Evolutionary conservation across 495 filamentous ascomycete genomes (phyloP), one percentile per base, ranked within the genome.

Genomic region (Hypoxylon crocopeplum): DNA sequence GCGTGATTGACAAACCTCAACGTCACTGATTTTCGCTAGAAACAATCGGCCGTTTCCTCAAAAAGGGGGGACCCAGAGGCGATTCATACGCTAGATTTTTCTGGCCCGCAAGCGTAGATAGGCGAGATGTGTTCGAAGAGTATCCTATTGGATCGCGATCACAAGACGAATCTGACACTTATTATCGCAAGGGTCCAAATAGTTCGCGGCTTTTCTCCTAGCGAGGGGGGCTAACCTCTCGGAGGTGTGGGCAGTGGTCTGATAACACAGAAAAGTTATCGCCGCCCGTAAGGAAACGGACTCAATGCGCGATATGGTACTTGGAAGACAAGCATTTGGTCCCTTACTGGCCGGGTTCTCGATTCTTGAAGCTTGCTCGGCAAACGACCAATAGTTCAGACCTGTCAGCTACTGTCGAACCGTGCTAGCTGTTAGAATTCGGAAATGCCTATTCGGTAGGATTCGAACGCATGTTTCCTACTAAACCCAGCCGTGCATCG

Each of bases 211-310:
- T 56, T 25, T 30, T 25, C 39, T 30, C 4, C 38, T 46, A 50
- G 40, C 30, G 11, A 38, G 24, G 4, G 41, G 39, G 21, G 40
- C 32, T 47, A 59, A 20, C 40, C 24, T 34, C 7, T 32, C 47
- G n/a, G 37, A 30, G 48, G 2, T 36, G 59, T 56, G 52, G 59
- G 52, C 46, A 56, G 41, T 62, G 59, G 59, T 17, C 59, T 56
- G 59, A 62, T 62, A 41, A 13, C 37, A 29, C 15, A 45, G 45
- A 60, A 15, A 44, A n/a, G 44, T 39, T 55, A 41, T 49, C 34
- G 39, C 39, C 40, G 25, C 30, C 16, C 20, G 25, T 15, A 37
- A 42, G 0, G 37, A 37, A 24, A 48, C 33, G n/a, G 33, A 22
- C 44, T 24, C 22, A 54, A 60, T 60, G 49, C 49, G 42, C 32